These are phyloP conservation scores for Phialophora tarda DNA, from an alignment of 2,329 filamentous ascomycete genomes.

Conservation along the genomic window DNA sequence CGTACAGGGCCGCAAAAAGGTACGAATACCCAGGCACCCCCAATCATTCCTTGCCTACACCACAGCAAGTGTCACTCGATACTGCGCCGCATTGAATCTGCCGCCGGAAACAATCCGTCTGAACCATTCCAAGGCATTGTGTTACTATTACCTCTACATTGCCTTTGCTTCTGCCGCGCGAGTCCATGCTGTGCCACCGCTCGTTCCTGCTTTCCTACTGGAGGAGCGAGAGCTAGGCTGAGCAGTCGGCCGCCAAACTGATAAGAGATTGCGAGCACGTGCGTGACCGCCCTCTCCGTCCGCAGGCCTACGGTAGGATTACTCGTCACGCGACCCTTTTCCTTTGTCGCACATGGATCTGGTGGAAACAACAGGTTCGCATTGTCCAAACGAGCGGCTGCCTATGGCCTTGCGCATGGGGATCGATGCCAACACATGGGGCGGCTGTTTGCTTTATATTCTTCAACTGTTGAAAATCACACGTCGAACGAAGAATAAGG, in stretches of 20 bases:
- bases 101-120: background rate
- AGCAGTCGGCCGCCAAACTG: background rate
- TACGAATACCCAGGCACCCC: constrained; percentile 17
- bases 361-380: background rate
- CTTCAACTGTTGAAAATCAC: background rate
- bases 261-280: constrained; percentile 23
- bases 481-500: background rate
- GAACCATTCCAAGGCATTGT: background rate
- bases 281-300: constrained; percentile 11
- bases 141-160: background rate
- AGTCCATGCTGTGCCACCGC: constrained; percentile 7
- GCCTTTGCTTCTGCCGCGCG: constrained; percentile 17
- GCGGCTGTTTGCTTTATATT: constrained; percentile 14
- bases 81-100: background rate
- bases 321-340: constrained; percentile 26
- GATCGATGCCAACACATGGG: background rate
- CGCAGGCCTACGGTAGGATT: background rate
- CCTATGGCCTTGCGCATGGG: background rate
- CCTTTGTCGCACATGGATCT: constrained; percentile 3
- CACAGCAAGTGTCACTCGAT: background rate
- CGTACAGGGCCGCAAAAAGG: constrained; percentile 33
- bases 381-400: constrained; percentile 13
- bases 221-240: background rate
- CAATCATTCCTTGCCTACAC: background rate
- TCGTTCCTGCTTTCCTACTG: constrained; percentile 10